phyloP scores from a whole-genome alignment of 1,139 yeast genomes.

The Pichia terricola region DNA sequence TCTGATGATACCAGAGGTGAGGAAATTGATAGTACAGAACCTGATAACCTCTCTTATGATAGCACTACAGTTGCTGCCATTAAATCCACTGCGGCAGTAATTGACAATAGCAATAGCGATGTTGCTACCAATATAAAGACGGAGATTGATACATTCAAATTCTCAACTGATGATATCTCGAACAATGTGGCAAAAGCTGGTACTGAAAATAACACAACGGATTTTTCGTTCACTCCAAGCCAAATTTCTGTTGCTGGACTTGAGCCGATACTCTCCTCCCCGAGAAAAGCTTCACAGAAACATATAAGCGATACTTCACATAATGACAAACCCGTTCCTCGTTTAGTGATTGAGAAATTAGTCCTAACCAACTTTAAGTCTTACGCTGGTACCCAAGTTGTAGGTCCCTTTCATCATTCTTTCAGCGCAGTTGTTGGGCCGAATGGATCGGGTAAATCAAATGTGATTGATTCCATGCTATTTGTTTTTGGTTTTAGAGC shows the following conservation, averaged over 20 bases:
- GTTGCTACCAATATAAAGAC: too few relatives aligned
- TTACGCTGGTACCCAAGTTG: constrained; percentile 87
- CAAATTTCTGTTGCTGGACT: constrained; percentile 10
- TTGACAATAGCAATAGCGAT: too few relatives aligned
- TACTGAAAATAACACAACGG: too few relatives aligned
- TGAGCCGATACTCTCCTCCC: constrained; percentile 10
- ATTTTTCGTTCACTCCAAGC: too few relatives aligned
- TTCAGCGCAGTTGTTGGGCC: constrained; percentile 99
- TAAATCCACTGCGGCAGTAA: too few relatives aligned
- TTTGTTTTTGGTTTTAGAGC: constrained; percentile 98
- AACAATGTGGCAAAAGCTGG: too few relatives aligned
- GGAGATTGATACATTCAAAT: too few relatives aligned
- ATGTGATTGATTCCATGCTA: constrained; percentile 90
- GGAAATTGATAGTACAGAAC: too few relatives aligned
- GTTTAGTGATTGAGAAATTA: constrained; percentile 67
- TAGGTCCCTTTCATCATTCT: constrained; percentile 90
- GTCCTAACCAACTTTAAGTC: constrained; percentile 85
- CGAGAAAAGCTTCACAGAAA: constrained; percentile 7
- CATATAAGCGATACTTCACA: background rate
- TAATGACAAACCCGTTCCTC: constrained; percentile 20
- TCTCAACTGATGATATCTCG: too few relatives aligned
- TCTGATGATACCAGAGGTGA: too few relatives aligned
- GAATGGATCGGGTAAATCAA: constrained; percentile 95
- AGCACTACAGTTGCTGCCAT: too few relatives aligned
- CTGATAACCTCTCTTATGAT: too few relatives aligned